Conservation (phyloP, 495 filamentous ascomycete species). For the Sordaria brevicollis region DNA sequence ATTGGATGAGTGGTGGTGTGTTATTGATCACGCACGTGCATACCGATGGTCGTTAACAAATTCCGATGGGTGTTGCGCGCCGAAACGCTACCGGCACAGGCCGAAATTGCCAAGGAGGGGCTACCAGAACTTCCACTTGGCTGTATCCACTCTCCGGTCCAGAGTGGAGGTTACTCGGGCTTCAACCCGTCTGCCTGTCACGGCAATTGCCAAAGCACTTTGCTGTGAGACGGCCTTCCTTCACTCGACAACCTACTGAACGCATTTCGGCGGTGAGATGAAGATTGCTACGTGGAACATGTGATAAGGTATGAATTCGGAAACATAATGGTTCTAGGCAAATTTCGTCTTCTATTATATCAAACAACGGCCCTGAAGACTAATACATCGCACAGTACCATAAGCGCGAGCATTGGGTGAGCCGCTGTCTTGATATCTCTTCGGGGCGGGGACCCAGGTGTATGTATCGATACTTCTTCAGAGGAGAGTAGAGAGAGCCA, state of each 20-base stretch:
- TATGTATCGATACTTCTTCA: background rate
- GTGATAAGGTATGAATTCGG: background rate
- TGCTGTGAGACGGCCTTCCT: background rate
- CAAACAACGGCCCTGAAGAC: background rate
- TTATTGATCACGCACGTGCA: background rate
- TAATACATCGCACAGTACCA: background rate
- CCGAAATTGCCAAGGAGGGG: slow-evolving; percentile 5
- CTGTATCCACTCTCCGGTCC: background rate
- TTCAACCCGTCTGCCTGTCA: background rate
- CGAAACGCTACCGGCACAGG: background rate
- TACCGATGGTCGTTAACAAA: background rate
- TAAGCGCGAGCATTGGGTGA: background rate
- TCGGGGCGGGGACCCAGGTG: no score
- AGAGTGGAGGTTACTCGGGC: no score
- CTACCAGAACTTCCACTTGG: background rate
- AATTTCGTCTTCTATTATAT: background rate
- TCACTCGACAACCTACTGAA: background rate
- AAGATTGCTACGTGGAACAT: background rate
- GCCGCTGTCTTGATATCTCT: background rate
- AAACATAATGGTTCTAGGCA: background rate
- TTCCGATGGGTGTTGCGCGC: background rate
- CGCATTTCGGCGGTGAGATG: background rate
- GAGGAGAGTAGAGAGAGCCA: no score
- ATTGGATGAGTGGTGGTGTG: background rate
- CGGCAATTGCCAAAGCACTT: background rate